Evolutionary conservation across 768 basidiomycete species (phyloP), one percentile per base, ranked within the genome.

Genomic region (Trametes meyenii): DNA sequence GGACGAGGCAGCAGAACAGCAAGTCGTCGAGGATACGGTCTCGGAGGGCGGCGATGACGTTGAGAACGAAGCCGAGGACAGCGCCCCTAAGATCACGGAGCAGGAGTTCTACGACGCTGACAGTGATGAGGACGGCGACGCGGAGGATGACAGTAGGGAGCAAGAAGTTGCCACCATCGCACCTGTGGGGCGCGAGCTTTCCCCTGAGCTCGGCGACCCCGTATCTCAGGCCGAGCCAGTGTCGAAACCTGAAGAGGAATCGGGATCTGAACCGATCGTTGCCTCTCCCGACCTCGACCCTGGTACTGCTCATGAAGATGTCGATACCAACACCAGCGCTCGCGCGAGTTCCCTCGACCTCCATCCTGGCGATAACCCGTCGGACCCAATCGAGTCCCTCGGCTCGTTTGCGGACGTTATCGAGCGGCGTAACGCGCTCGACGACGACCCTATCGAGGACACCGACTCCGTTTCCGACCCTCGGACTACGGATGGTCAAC

Each of bases 361-460:
- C 14, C 56, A 45, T n/a, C 48, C 36, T 3, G 58, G 52, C 10
- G 54, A 58, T 29, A 59, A 65, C 19, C 50, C 59, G 13, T 38
- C 36, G 13, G 82, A 84, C 62, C 79, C 81, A 8, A 83, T 83
- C 54, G 79, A 82, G 61, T 76, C 60, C 19, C 53, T 57, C 50
- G 52, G 46, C 17, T 48, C 60, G n/a, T 60, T 70, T 66, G 53
- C n/a, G 61, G 64, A 50, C 52, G 67, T 14, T 42, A 33, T 39
- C 43, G 56, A 42, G 17, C 50, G 39, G 21, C 52, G 29, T 11
- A 23, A 36, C 12, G 49, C 42, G 1, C 39, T 55, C 38, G 65
- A 69, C 2, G 50, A 42, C 14, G 79, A 75, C 36, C 70, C 74
- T 17, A 76, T 77, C 40, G 76, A 77, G 59, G 49, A 61, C 8